Base-by-base conservation (phyloP, 306 rosid species). In the Acacia confusa region DNA sequence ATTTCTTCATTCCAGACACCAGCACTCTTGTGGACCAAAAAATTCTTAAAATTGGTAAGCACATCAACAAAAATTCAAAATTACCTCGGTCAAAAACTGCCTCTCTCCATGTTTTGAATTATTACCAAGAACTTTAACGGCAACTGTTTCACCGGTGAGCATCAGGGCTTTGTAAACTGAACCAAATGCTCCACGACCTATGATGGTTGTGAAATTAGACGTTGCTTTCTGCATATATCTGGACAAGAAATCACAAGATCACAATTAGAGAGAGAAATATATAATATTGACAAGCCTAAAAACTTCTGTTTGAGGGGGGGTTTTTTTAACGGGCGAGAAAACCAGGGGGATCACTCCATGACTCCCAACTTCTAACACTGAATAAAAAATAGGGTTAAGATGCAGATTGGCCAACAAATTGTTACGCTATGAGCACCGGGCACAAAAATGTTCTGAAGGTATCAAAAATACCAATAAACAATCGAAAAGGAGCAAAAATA, bases 111-210 rank as follows among this genome's bases (percentile, higher is more conserved):
- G 99, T 82, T 86, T 95, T 78, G 99, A 95, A 93, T 95, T 87
- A 67, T 89, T 78, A 57, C 87, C 92, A 71, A 95, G 97, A 75
- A 88, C 93, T 88, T 95, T 95, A 76, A 95, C 98, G 28, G 99
- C 99, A 76, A 92, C 88, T 12, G 88, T 87, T 81, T 90, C 97
- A 20, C 96, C 96, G 2, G 91, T 85, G 69, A 85, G 73, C 98
- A 92, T 90, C 70, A 88, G 91, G 47, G 98, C 98, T 85, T 87
- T 93, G 88, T 95, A 95, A 87, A 95, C 97, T 79, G 97, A 89
- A 79, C 99, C 99, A 81, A 93, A 95, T 9, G 99, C 97, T 60
- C 99, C 99, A 81, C 93, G 92, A 79, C 99, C 99, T 82, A 95
- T 93, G 76, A 88, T 82, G 60, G 95, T 95, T 47, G 97, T 93